phyloP scores from a whole-genome alignment of 208 protist genomes.

The Crithidia fasciculata region DNA sequence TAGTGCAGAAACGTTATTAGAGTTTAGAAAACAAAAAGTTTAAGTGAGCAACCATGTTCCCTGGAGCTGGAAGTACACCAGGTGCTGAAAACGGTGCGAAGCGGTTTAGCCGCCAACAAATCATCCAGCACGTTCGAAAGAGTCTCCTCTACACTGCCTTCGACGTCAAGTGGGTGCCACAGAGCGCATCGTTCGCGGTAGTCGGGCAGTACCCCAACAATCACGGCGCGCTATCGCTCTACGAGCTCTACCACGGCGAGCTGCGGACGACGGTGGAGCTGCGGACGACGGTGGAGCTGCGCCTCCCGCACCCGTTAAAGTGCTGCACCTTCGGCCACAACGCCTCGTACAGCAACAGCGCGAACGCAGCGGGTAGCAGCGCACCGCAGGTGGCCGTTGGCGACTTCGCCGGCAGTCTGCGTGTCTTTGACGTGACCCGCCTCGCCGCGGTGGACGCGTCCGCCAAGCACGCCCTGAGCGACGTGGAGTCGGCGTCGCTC shows the following conservation, averaged over 20 bases:
- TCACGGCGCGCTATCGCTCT: conserved; percentile 78
- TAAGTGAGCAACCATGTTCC: conserved; percentile 24
- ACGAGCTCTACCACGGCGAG: conserved; percentile 83
- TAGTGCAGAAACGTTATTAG: no score
- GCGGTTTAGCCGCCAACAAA: conserved; percentile 85
- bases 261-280: conserved; percentile 64
- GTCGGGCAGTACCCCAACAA: conserved; percentile 92
- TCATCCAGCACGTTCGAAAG: conserved; percentile 93
- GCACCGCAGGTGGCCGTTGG: conserved; percentile 56
- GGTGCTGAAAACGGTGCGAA: conserved; percentile 35
- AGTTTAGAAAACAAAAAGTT: no score
- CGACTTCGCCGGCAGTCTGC: conserved; percentile 89
- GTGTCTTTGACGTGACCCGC: conserved; percentile 83
- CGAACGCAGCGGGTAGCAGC: not conserved
- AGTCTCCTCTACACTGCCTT: conserved; percentile 91
- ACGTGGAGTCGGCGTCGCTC: conserved; percentile 36
- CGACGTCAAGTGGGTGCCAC: conserved; percentile 92
- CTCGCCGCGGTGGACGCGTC: conserved; percentile 17
- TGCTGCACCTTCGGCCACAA: conserved; percentile 93
- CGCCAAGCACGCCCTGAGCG: conserved; percentile 30
- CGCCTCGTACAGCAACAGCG: conserved; percentile 18
- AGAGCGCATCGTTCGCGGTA: conserved; percentile 73
- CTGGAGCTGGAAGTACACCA: conserved; percentile 8
- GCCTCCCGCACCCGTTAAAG: conserved; percentile 77
- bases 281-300: conserved; percentile 56